These are phyloP conservation scores for Musa balbisiana DNA, from an alignment of 202 grass and related monocot species.

Conservation along the genomic window DNA sequence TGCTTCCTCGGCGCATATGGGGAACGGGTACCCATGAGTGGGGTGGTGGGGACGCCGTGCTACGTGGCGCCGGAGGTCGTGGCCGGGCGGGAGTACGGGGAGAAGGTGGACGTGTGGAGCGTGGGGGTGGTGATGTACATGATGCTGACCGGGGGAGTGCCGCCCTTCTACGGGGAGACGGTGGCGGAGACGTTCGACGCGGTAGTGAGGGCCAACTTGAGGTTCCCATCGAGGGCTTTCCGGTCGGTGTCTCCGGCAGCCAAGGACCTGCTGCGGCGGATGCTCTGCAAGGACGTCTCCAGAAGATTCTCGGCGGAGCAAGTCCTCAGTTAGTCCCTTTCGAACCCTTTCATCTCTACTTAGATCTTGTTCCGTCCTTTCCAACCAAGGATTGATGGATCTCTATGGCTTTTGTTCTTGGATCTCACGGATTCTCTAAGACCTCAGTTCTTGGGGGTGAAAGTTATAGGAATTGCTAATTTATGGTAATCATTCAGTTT, in stretches of 20 bases:
- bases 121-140: slow-evolving; percentile 63
- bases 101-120: slow-evolving; percentile 88
- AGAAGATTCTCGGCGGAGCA: slow-evolving; percentile 71
- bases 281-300: slow-evolving; percentile 74
- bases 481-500: too few species aligned
- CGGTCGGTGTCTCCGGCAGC: slow-evolving; percentile 44
- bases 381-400: not conserved
- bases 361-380: not conserved
- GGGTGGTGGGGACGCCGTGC: slow-evolving; percentile 68
- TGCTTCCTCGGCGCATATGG: slow-evolving; percentile 22
- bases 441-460: too few species aligned
- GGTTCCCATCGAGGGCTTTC: slow-evolving; percentile 63
- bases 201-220: slow-evolving; percentile 39
- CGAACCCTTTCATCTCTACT: not conserved
- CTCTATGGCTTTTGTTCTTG: not conserved
- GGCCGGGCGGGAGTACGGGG: slow-evolving; percentile 45
- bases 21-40: slow-evolving; percentile 22
- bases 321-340: slow-evolving; percentile 48
- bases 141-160: slow-evolving; percentile 52
- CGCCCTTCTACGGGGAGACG: slow-evolving; percentile 67
- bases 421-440: not conserved
- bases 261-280: slow-evolving; percentile 75
- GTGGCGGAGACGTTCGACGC: slow-evolving; percentile 47
- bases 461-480: too few species aligned
- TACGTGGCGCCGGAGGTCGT: slow-evolving; percentile 91